Evolutionary conservation across 2,329 filamentous ascomycete genomes (phyloP).

Genomic region (Shiraia sp.): DNA sequence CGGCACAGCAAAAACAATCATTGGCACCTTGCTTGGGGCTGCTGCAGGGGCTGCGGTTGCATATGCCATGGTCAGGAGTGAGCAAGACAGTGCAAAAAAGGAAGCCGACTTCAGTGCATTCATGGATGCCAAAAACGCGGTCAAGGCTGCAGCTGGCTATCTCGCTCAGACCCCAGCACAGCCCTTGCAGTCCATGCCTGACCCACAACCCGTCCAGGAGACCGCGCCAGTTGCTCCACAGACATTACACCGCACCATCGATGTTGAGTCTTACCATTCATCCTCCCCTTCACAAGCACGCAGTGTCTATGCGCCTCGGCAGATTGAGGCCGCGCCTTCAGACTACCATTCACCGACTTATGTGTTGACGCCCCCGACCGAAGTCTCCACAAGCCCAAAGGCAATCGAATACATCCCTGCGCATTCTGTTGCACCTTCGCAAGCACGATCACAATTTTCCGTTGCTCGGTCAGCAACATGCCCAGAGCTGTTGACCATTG

Average conservation of each 20-base stretch:
- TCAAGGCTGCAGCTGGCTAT: slow-evolving; percentile 33
- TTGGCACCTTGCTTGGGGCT: slow-evolving; percentile 77
- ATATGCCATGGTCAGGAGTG: slow-evolving; percentile 71
- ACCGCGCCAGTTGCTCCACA: slow-evolving; percentile 26
- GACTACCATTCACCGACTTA: slow-evolving; percentile 42
- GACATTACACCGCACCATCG: slow-evolving; percentile 43
- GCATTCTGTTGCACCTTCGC: slow-evolving; percentile 31
- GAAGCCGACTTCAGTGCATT: slow-evolving; percentile 47
- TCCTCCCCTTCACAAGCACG: slow-evolving; percentile 26
- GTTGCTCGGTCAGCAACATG: slow-evolving; percentile 35
- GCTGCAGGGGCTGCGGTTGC: slow-evolving; percentile 77
- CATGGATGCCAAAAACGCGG: slow-evolving; percentile 36
- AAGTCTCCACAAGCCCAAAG: slow-evolving; percentile 18
- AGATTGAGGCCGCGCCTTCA: slow-evolving; percentile 47
- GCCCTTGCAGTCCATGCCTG: slow-evolving; percentile 33
- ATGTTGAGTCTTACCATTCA: slow-evolving; percentile 42
- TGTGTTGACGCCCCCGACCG: slow-evolving; percentile 30
- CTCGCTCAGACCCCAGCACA: slow-evolving; percentile 32
- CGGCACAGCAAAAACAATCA: slow-evolving; percentile 64
- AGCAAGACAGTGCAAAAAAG: slow-evolving; percentile 53
- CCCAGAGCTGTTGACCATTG: slow-evolving; percentile 33
- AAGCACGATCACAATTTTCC: slow-evolving; percentile 27
- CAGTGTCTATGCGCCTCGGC: slow-evolving; percentile 22
- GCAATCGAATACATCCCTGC: slow-evolving; percentile 44
- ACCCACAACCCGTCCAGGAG: slow-evolving; percentile 39